Evolutionary conservation across 2,329 filamentous ascomycete species (phyloP), one percentile per base, ranked within the genome.

Genomic region (Colletotrichum sp.): DNA sequence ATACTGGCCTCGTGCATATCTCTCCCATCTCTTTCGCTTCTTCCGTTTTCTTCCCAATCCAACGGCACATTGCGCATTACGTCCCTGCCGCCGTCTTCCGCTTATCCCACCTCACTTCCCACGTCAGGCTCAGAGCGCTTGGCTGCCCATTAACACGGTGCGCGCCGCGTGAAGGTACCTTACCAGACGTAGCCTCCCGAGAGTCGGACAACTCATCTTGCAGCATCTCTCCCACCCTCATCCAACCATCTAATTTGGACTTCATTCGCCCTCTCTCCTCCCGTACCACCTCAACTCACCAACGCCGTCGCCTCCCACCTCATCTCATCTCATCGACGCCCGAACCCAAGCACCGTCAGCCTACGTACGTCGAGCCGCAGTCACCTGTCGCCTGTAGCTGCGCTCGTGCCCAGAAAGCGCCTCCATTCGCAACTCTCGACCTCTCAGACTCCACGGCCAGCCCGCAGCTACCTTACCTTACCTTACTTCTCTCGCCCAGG

Each of bases 161-260:
- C 72, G 75, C 72, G 55, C 62, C 26, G 44, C 60, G 65, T 59
- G 59, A 49, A 49, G 18, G 39, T 49, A 49, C 36, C 36, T 44
- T 44, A 44, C 39, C 9, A 49, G 39, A 49, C 18, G 39, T 66
- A 70, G 69, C 68, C 32, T 68, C 18, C 73, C 57, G 44, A 64
- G 62, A 70, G 59, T 75, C 73, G 75, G 44, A 77, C 77, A 78
- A 77, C 77, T 75, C 77, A 78, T 78, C 77, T 76, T 78, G 77
- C 76, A 78, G 76, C 73, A 73, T 68, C 63, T 68, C 28, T 21
- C 55, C 44, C 67, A 39, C 72, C 57, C 26, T 66, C 65, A 76
- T 15, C 70, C 68, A 24, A 71, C 30, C 64, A 9, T 52, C 63
- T 55, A 52, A 63, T 21, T 52, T 72, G 44, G 62, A 55, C 68